Base-by-base conservation (phyloP, 371 early-diverging fungal species). In the Lichtheimia ornata region DNA sequence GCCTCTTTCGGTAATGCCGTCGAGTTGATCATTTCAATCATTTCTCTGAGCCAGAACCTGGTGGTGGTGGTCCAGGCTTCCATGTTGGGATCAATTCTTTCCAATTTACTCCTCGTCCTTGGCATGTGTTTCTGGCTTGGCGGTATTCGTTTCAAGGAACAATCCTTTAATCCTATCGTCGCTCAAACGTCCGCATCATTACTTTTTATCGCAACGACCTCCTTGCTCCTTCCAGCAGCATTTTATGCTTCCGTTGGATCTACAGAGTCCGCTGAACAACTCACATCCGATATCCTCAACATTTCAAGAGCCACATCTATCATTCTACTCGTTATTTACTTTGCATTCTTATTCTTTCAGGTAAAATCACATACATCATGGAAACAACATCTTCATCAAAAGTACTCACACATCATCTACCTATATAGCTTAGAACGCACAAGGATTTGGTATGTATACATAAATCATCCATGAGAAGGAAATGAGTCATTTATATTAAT, bases 1-100 rank as follows among this genome's bases (percentile, higher is more conserved):
- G 95, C 92, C 0, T 90, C 93, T 9, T 87, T 93, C 81, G 85
- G 95, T 68, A 72, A 94, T 60, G 91, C 93, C 2, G 93, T 95
- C 11, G 97, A 97, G 70, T 64, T 93, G 62, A 84, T 92, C 50
- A 79, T 94, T 47, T 85, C 87, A n/a, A 77, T 95, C 47, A 71
- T 95, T 58, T 92, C 96, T 0, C 73, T 96, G 30, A 79, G 79
- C 1, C 71, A 89, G 56, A 89, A 89, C 50, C 74, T 93, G 53
- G 76, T 94, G 3, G 65, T 73, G 4, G 92, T 96, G 12, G 94
- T 94, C 35, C 93, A 95, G 69, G 86, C 93, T 0, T 91, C 93
- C n/a, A 79, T 94, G 64, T 69, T 94, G 0, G 94, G 94, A 4
- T 92, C 93, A 4, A 89, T 94, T 20, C 77, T 95, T n/a, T 92